Base-by-base conservation (phyloP, 2,329 filamentous ascomycete species). In the Verruconis gallopava region DNA sequence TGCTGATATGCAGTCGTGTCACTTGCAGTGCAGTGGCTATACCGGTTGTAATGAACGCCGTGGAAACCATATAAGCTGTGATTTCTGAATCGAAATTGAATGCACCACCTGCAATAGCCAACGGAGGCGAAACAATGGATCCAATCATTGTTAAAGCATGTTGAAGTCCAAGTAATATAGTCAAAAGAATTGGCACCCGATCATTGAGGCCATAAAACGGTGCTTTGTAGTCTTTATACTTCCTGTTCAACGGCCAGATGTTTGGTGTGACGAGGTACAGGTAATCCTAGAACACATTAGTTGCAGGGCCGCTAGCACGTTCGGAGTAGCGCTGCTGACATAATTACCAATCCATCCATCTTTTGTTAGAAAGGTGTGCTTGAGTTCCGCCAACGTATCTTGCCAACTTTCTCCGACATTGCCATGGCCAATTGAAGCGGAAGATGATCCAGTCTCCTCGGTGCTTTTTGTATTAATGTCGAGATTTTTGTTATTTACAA, bases 331-430 rank as follows among this genome's bases (percentile, higher is more conserved):
- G 35, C 5, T 35, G 43, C 49, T 19, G 48, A 62, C 60, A 51
- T 63, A 62, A 50, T 62, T 55, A 11, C 60, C 60, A 38, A 62
- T 42, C 58, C 58, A 63, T 2, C 60, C 58, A 47, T 60, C 58
- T 33, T 51, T 53, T 36, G 54, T 59, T 3, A 54, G 55, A 38
- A 62, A 56, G 35, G 17, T 20, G 45, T 36, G 17, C 39, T 30
- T 12, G 47, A 49, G 41, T 37, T 42, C 19, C 37, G 34, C 3
- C 3, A 21, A 14, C n/a, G 28, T 30, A 11, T 30, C 39, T 13
- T 18, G 22, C 21, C 25, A 34, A 19, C 21, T 42, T 5, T n/a
- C 37, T 15, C n/a, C 32, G 20, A 45, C 34, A n/a, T 43, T 21
- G 30, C 38, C 39, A 30, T 45, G 30, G 33, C 21, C 20, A 18